Evolutionary conservation across 768 basidiomycete genomes (phyloP), one percentile per base, ranked within the genome.

Genomic region (Termitomyces sp.): DNA sequence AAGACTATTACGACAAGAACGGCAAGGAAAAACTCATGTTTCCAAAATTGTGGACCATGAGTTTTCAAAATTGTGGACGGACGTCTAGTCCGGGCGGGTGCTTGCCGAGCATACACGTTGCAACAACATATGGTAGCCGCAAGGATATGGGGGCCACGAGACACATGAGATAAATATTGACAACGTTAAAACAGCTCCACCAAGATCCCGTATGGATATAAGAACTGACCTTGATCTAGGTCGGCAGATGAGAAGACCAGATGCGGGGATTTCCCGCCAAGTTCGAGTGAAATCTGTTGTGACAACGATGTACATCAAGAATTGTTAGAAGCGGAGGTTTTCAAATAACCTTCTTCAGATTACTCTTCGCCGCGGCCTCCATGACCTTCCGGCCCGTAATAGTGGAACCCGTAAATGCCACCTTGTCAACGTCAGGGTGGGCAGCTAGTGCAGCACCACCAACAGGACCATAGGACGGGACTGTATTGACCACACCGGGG

Each of bases 401-500:
- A 14, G 94, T 95, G 37, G 90, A 93, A 46, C 96, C 96, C 9
- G 96, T 98, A 71, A 98, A 97, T 2, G 95, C 94, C 59, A 98
- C 81, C 72, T 97, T 96, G 75, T 97, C 92, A 47, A 98, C 87
- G 62, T 88, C 90, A 54, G 69, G 79, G 71, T 98, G 96, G 11
- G 81, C 70, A 5, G 94, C 75, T 57, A 98, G 78, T 3, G 93
- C 91, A 8, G 89, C 89, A 30, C 95, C 95, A 53, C 92, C 93
- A 40, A 91, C 79, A 48, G 78, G 61, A 30, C 95, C 95, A 41
- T 87, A 73, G 23, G 94, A 94, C 4, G 91, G 87, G 4, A 97
- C 78, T 26, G 89, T 90, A 71, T 97, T 96, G 59, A 98, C 67
- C 12, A 96, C 94, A 43, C 96, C 96, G 3, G 91, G 83, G 7